Evolutionary conservation across 495 filamentous ascomycete species (phyloP).

Genomic region (Parachaetomium inaequale): DNA sequence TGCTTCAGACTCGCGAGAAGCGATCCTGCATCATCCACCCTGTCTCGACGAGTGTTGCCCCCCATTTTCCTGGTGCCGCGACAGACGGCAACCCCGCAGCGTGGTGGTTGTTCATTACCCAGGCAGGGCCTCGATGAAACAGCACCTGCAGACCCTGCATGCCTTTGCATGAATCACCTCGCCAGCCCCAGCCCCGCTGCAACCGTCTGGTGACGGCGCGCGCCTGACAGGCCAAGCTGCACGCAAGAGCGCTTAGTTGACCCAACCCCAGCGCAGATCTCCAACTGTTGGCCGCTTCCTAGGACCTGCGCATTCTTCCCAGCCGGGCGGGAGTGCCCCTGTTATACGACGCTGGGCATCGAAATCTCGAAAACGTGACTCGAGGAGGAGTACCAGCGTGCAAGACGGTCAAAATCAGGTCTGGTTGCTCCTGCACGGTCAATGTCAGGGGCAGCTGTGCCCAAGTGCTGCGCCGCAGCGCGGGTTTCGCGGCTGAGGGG

Average conservation of each 20-base stretch:
- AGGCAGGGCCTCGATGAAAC: conserved; percentile 14
- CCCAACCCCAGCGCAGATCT: conserved; percentile 7
- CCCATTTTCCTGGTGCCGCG: not conserved
- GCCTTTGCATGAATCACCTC: conserved; percentile 15
- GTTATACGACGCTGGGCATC: not conserved
- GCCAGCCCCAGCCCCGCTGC: conserved; percentile 10
- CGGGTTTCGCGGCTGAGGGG: not conserved
- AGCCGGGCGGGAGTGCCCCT: not conserved
- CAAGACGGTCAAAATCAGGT: not conserved
- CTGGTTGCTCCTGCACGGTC: not conserved
- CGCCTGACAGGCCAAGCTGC: conserved; percentile 19
- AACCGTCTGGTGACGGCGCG: not conserved
- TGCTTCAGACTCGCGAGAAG: not conserved
- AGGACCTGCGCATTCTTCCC: not conserved
- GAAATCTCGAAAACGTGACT: not conserved
- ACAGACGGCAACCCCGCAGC: not conserved
- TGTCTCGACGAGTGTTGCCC: not conserved
- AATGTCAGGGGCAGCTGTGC: no score
- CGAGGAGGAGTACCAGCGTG: not conserved
- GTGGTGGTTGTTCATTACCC: no score
- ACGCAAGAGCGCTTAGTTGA: conserved; percentile 21
- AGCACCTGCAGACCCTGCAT: conserved; percentile 13
- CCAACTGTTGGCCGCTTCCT: not conserved
- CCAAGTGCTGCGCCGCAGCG: not conserved
- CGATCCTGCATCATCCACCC: not conserved